A percentile compares a stretch with the other conserved stretches of the same genome.
Evolutionary conservation across 2,329 filamentous ascomycete species (phyloP).

Genomic region (Trichoderma hamatum): DNA sequence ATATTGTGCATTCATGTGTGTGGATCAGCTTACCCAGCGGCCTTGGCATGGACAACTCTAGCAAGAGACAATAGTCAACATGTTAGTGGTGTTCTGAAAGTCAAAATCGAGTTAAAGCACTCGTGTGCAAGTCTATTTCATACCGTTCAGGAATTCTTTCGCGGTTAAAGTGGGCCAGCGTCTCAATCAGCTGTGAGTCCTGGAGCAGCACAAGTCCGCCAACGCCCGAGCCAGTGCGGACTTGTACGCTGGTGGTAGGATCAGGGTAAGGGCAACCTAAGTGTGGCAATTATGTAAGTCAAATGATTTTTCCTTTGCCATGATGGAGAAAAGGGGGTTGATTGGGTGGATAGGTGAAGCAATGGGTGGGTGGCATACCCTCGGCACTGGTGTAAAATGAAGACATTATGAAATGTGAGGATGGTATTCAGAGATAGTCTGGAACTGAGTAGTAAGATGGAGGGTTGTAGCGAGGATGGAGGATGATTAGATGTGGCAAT

Average conservation of each 20-base stretch:
- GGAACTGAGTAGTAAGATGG: not conserved
- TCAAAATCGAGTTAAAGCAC: not conserved
- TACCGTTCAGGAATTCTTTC: conserved; percentile 24
- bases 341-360: not conserved
- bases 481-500: not conserved
- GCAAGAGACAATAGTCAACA: not conserved
- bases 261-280: conserved; percentile 14
- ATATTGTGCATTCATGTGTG: too few species aligned
- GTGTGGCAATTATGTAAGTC: not conserved
- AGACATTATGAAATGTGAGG: conserved; percentile 18
- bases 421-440: not conserved
- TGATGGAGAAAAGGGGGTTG: not conserved
- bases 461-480: not conserved
- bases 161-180: conserved; percentile 21
- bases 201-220: conserved; percentile 17
- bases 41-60: conserved; percentile 38
- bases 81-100: not conserved
- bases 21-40: conserved; percentile 34
- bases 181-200: conserved; percentile 16
- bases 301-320: not conserved
- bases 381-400: conserved; percentile 36
- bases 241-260: conserved; percentile 17
- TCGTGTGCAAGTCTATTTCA: not conserved
- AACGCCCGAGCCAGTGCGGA: conserved; percentile 5
- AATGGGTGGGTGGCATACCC: conserved; percentile 29